A percentile compares a stretch with the other conserved stretches of the same genome.
Conservation (phyloP, 2,329 filamentous ascomycete species). For the Akanthomyces muscarius region DNA sequence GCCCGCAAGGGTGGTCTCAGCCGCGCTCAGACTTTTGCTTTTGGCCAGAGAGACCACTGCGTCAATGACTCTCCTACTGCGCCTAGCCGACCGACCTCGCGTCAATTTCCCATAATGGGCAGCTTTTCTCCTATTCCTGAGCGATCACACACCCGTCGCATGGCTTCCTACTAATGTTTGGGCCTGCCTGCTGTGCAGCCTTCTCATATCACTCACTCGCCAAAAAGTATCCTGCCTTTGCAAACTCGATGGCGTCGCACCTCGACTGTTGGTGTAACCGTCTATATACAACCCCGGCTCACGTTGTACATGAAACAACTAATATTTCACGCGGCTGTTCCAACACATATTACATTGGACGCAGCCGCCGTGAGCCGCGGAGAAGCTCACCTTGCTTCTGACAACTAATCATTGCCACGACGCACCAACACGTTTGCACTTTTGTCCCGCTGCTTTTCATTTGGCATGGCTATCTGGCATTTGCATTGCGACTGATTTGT, state of each 20-base stretch:
- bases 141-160: conserved; percentile 53
- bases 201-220: conserved; percentile 21
- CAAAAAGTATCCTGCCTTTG: conserved; percentile 1
- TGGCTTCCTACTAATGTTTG: conserved; percentile 57
- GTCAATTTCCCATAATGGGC: conserved; percentile 38
- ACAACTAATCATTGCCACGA: conserved; percentile 7
- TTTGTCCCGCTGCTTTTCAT: not conserved
- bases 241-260: not conserved
- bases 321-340: conserved; percentile 9
- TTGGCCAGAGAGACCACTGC: conserved; percentile 66
- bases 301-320: conserved; percentile 15
- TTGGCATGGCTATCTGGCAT: not conserved
- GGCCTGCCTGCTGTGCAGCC: conserved; percentile 27
- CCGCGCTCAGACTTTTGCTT: conserved; percentile 91
- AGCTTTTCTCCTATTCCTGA: conserved; percentile 45
- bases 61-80: conserved; percentile 59
- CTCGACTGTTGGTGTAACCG: not conserved
- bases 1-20: conserved; percentile 82
- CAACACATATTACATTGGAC: not conserved
- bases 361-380: conserved; percentile 1
- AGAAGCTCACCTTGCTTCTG: conserved; percentile 1
- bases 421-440: not conserved
- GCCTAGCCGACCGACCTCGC: conserved; percentile 40
- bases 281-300: conserved; percentile 11
- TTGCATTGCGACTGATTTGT: not conserved